A percentile compares a stretch with the other conserved stretches of the same genome.
These are phyloP conservation scores for Fusarium algeriense DNA, from an alignment of 2,329 filamentous ascomycete species.

Conservation along the genomic window DNA sequence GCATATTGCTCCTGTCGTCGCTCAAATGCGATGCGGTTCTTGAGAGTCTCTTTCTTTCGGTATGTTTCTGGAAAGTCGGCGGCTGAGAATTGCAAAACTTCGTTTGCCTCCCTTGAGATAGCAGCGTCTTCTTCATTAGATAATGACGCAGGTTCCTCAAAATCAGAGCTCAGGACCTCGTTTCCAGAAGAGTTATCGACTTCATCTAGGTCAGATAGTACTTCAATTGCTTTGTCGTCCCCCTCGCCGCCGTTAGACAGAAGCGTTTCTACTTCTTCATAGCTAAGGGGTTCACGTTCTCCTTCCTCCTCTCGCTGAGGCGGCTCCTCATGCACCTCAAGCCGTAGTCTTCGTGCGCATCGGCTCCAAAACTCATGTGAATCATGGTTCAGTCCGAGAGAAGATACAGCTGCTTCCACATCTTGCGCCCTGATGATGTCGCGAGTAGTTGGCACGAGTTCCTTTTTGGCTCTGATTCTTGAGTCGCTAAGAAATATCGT, in stretches of 20 bases:
- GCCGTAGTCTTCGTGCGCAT: conserved; percentile 62
- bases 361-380: conserved; percentile 60
- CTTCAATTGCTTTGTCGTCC: neutral
- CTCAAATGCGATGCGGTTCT: conserved; percentile 56
- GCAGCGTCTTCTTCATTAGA: conserved; percentile 48
- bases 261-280: conserved; percentile 33
- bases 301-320: conserved; percentile 37
- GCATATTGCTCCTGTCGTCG: conserved; percentile 59
- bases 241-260: conserved; percentile 28
- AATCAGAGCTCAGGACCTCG: conserved; percentile 33
- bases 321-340: conserved; percentile 60
- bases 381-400: conserved; percentile 58
- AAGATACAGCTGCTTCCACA: conserved; percentile 62
- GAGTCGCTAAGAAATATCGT: conserved; percentile 78
- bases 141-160: conserved; percentile 13
- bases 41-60: conserved; percentile 53
- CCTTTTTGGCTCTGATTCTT: conserved; percentile 67
- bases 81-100: conserved; percentile 58
- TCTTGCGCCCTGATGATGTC: conserved; percentile 58
- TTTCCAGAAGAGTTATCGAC: conserved; percentile 12
- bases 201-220: neutral
- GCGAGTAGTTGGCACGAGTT: conserved; percentile 47
- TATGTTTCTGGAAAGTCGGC: conserved; percentile 55
- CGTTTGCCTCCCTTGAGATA: conserved; percentile 56
- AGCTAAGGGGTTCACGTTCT: conserved; percentile 37